These are phyloP conservation scores for Entamoeba moshkovskii DNA, from an alignment of 208 protist genomes.

Conservation along the genomic window DNA sequence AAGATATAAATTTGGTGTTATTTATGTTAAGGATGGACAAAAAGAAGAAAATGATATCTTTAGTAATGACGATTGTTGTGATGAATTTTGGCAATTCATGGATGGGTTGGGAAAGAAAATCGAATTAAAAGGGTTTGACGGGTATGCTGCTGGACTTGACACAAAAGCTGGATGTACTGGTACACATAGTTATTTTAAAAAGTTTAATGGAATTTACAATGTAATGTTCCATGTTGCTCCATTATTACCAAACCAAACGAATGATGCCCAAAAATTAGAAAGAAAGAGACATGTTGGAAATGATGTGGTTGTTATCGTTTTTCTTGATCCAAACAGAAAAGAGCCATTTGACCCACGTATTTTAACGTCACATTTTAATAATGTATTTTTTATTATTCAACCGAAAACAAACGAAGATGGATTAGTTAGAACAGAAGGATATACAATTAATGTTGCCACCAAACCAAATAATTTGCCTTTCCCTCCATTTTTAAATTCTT, in stretches of 20 bases:
- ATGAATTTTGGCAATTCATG: neutral
- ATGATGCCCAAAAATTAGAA: neutral
- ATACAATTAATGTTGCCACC: neutral
- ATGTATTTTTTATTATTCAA: neutral
- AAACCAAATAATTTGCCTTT: neutral
- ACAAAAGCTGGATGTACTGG: neutral
- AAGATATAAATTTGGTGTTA: neutral
- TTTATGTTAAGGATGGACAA: neutral
- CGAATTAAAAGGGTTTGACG: neutral
- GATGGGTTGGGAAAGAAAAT: neutral
- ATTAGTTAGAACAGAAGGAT: neutral
- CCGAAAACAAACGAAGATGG: neutral
- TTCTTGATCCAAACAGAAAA: neutral
- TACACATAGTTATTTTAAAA: neutral
- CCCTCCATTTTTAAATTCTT: neutral
- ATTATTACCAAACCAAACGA: neutral
- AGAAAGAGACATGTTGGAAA: neutral
- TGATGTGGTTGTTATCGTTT: neutral
- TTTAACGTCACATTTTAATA: neutral
- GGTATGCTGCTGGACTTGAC: neutral
- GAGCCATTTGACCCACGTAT: neutral
- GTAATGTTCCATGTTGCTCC: neutral
- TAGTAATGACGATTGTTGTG: neutral
- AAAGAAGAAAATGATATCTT: neutral
- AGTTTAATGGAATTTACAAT: neutral